Evolutionary conservation across 2,329 filamentous ascomycete species (phyloP), one percentile per base, ranked within the genome.

Genomic region (Tolypocladium sp.): DNA sequence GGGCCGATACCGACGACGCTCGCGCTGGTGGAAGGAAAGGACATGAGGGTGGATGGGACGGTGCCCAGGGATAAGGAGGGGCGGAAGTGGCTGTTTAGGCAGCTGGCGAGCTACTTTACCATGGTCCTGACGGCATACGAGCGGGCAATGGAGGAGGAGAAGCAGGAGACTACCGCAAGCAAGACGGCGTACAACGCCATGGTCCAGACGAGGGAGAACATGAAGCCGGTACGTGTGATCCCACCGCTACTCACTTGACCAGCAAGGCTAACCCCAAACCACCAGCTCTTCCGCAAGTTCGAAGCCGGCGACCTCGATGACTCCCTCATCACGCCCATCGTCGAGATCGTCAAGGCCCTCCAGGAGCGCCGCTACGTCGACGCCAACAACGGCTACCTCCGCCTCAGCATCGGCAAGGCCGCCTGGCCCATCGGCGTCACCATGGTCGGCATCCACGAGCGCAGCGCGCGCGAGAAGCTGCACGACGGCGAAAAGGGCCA

Each of bases 371-470:
- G 91, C 63, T 99, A 99, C 70, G 93, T 99, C 54, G 90, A 97
- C 74, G 94, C 94, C 40, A 97, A 97, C 71, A 91, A 99, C 71
- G 92, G 91, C 0, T 99, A 99, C 73, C 79, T 99, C 61, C 83
- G 91, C 57, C 79, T 99, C 58, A 96, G 91, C 71, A 99, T 99
- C 69, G 92, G 92, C 64, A 96, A 96, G 77, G 92, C 92, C 65
- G 94, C 94, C 20, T 99, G 94, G 94, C 94, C 94, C 30, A 99
- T 99, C 69, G 94, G 94, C 75, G 94, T 99, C 44, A 99, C 94
- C 73, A 99, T 97, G 94, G 94, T 99, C 69, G 94, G 94, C 80
- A 99, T 99, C 67, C 94, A 99, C 83, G 94, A 97, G 79, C 86
- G 94, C 70, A 94, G 89, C 65, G 93, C 94, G 25, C 85, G 94